Conservation (phyloP, 805 yeast species). For the Lipomyces yamanashiensis region DNA sequence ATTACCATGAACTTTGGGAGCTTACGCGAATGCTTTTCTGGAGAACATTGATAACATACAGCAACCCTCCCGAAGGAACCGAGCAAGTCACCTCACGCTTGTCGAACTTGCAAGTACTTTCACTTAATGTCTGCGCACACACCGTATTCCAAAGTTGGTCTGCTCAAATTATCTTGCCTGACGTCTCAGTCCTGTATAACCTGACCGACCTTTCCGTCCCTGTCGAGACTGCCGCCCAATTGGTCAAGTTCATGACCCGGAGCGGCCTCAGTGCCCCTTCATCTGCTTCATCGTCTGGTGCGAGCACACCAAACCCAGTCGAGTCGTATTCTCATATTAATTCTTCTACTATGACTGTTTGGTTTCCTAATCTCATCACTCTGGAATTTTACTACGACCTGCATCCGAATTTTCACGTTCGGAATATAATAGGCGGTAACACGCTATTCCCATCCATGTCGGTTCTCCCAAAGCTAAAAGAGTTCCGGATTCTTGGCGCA, state of each 20-base stretch:
- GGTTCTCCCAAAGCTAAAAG: not conserved
- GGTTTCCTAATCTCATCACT: conserved; percentile 10
- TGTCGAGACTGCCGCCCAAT: conserved; percentile 2
- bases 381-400: conserved; percentile 11
- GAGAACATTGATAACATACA: conserved; percentile 11
- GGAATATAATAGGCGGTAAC: conserved; percentile 2
- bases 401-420: conserved; percentile 1
- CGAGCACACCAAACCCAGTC: not conserved
- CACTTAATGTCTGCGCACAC: conserved; percentile 4
- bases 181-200: conserved; percentile 4
- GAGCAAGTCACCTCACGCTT: conserved; percentile 7
- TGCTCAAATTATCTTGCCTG: conserved; percentile 8
- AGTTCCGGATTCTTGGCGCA: conserved; percentile 9
- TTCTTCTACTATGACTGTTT: conserved; percentile 2
- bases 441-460: not conserved
- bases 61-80: conserved; percentile 12
- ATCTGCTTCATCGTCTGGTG: conserved; percentile 6
- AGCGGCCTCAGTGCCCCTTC: conserved; percentile 4
- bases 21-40: conserved; percentile 12
- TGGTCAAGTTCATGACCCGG: conserved; percentile 6
- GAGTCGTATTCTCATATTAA: not conserved
- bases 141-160: conserved; percentile 15
- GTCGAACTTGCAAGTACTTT: conserved; percentile 9
- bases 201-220: conserved; percentile 10
- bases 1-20: conserved; percentile 5